Evolutionary conservation across 208 protist genomes (phyloP), one percentile per base, ranked within the genome.

Genomic region (Leishmania lainsoni): DNA sequence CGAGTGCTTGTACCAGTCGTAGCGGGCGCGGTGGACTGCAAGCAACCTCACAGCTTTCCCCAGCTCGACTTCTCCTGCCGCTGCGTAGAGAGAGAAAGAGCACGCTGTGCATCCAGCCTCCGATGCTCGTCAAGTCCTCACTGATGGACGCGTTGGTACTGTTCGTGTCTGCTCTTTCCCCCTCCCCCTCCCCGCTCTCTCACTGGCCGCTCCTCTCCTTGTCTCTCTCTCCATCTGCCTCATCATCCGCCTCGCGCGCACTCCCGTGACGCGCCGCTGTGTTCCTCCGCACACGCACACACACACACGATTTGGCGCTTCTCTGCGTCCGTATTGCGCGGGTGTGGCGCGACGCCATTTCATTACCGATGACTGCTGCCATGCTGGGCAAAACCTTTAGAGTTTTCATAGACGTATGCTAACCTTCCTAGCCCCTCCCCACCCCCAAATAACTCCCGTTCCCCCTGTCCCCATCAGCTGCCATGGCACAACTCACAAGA

Each of bases 401-500:
- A 0, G 35, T 1, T 70, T 48, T 63, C 32, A 20, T 5, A 48
- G 1, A 26, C 32, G 35, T 48, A 22, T 29, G 65, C 65, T 70
- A 2, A 39, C 65, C 20, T 70, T 45, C 14, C 32, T 6, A n/a
- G 5, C 29, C 29, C 61, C 9, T 16, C 29, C 12, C 26, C 10
- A 3, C 6, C 2, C 5, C 22, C 42, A 16, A 35, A 52, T 17
- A 16, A 35, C 4, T 12, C 8, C 70, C 20, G 39, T 29, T 12
- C 66, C 20, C 48, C 5, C 12, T 8, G 5, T 6, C n/a, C 12
- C n/a, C 71, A 42, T 16, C 48, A 76, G 32, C 26, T 39, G 45
- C 29, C 54, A 77, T 77, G 73, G 16, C n/a, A 35, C 73, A 77
- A 49, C 83, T 89, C 42, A 76, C 83, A 3, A 78, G 82, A 22